Conservation (phyloP, 805 yeast species). For the Kluyveromyces lactis region DNA sequence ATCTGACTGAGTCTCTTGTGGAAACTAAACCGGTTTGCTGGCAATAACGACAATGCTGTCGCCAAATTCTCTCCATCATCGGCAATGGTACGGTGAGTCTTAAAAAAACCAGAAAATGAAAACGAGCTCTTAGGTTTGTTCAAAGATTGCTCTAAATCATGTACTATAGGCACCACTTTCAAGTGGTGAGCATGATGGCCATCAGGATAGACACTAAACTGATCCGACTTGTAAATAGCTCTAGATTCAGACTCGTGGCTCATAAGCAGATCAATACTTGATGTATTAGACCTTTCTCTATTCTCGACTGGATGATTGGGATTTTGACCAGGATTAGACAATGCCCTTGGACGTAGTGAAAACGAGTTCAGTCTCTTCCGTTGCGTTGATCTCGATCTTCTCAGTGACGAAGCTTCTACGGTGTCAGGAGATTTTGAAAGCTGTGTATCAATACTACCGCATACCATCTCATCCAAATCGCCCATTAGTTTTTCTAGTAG, state of each 20-base stretch:
- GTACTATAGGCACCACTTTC: conserved; percentile 15
- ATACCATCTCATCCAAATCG: conserved; percentile 4
- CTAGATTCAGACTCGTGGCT: conserved; percentile 9
- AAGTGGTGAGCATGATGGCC: conserved; percentile 23
- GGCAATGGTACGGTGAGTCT: conserved; percentile 9
- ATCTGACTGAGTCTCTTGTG: conserved; percentile 10
- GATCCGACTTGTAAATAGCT: conserved; percentile 15
- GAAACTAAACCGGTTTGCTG: conserved; percentile 10
- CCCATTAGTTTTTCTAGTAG: not conserved
- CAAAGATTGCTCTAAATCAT: conserved; percentile 9
- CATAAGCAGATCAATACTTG: conserved; percentile 2
- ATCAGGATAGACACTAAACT: conserved; percentile 19
- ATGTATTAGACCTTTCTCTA: conserved; percentile 4
- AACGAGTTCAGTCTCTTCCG: conserved; percentile 1
- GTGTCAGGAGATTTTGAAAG: conserved; percentile 4
- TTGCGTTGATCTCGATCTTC: conserved; percentile 8
- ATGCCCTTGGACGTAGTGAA: conserved; percentile 2
- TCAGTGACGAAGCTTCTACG: not conserved
- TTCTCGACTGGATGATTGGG: not conserved
- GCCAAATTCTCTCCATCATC: conserved; percentile 15
- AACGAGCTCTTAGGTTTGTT: conserved; percentile 14
- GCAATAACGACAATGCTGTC: conserved; percentile 17
- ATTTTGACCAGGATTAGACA: conserved; percentile 1
- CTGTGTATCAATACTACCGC: conserved; percentile 7
- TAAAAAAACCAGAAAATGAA: conserved; percentile 20